phyloP scores from a whole-genome alignment of 2,329 filamentous ascomycete genomes.

The Tolypocladium amazonense region DNA sequence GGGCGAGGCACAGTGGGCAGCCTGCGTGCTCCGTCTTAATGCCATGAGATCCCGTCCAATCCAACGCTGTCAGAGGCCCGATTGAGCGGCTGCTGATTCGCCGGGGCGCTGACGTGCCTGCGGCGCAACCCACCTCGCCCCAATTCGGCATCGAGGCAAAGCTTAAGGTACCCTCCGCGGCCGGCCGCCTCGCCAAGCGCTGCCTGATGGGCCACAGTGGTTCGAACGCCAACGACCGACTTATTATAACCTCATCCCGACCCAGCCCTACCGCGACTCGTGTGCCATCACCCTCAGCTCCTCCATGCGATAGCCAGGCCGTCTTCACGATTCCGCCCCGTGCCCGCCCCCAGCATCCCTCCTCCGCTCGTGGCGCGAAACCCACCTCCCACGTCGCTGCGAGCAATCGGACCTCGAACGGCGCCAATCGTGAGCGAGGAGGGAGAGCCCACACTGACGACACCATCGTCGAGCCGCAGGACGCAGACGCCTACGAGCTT shows the following conservation, averaged over 20 bases:
- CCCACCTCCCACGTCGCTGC: slow-evolving; percentile 8
- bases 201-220: too few species aligned
- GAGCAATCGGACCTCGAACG: slow-evolving; percentile 11
- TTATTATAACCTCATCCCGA: neutral
- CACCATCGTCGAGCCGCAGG: slow-evolving; percentile 1
- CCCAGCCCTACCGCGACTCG: neutral
- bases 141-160: neutral
- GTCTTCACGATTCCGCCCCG: slow-evolving; percentile 22
- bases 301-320: neutral
- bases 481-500: slow-evolving; percentile 28
- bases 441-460: slow-evolving; percentile 15
- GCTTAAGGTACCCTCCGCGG: neutral
- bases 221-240: neutral
- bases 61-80: neutral
- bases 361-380: slow-evolving; percentile 23
- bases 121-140: neutral
- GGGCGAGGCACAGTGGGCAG: too few species aligned
- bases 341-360: slow-evolving; percentile 22
- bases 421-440: slow-evolving; percentile 22
- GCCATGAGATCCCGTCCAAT: neutral
- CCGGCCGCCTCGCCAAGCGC: neutral
- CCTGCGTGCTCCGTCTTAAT: too few species aligned
- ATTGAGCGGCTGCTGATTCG: neutral
- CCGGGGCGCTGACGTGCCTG: neutral
- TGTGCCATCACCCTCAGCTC: neutral